Evolutionary conservation across 148 eudicot genomes (phyloP).

Genomic region (Mesembryanthemum crystallinum): DNA sequence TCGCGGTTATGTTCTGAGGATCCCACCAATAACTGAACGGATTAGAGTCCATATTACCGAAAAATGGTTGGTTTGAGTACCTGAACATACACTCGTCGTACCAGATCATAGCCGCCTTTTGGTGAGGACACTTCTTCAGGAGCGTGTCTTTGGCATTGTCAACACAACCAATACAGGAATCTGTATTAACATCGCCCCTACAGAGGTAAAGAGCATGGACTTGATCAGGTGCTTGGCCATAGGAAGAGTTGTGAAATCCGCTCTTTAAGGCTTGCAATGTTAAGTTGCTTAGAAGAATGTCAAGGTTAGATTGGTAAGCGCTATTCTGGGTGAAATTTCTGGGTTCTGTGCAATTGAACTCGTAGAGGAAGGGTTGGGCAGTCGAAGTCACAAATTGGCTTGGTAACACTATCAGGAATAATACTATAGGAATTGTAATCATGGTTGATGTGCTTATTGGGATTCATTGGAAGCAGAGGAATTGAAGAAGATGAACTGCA

Average conservation of each 20-base stretch:
- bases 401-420: neutral
- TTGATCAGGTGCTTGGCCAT: neutral
- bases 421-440: neutral
- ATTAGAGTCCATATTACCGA: neutral
- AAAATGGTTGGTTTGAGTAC: conserved; percentile 2
- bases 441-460: neutral
- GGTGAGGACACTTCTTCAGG: neutral
- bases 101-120: conserved; percentile 4
- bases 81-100: conserved; percentile 14
- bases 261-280: neutral
- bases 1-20: neutral
- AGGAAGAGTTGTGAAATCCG: neutral
- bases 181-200: neutral
- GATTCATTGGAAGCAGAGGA: conserved; percentile 4
- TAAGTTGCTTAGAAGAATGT: neutral
- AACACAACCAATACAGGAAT: neutral
- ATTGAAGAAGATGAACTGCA: neutral
- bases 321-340: neutral
- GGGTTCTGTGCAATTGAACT: neutral
- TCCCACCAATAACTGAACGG: neutral
- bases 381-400: neutral
- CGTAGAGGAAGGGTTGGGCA: neutral
- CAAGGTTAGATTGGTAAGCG: conserved; percentile 6
- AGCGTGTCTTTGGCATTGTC: neutral
- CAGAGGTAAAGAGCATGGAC: conserved; percentile 16